Conservation (phyloP, 2,329 filamentous ascomycete species). For the Lasiodiplodia citricola region DNA sequence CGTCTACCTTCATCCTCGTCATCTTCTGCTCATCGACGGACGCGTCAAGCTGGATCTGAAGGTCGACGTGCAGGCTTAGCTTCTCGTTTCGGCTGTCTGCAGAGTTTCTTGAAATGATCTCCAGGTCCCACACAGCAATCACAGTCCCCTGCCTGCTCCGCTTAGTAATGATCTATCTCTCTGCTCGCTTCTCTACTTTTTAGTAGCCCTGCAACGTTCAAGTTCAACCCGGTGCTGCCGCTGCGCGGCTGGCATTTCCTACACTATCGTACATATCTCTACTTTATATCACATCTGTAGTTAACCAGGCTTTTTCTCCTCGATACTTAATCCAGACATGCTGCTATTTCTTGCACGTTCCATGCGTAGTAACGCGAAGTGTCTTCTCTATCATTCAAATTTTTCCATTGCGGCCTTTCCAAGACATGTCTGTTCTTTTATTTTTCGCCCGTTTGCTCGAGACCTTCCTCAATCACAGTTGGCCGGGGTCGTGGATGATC, state of each 20-base stretch:
- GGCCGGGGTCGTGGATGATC: neutral
- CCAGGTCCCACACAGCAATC: neutral
- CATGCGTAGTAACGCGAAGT: neutral
- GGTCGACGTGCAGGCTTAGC: too few relatives aligned
- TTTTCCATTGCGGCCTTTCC: neutral
- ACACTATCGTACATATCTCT: neutral
- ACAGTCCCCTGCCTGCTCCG: neutral
- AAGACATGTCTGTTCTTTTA: neutral
- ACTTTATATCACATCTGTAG: neutral
- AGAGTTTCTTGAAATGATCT: too few relatives aligned
- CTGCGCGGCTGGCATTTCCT: neutral
- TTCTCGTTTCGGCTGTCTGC: neutral
- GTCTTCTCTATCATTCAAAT: neutral
- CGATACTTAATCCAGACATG: neutral
- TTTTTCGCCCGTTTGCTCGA: neutral
- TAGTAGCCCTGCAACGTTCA: neutral
- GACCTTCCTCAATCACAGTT: neutral
- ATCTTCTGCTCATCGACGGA: too few relatives aligned
- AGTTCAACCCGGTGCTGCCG: neutral
- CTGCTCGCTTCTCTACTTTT: neutral
- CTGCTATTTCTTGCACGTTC: neutral
- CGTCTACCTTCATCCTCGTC: neutral
- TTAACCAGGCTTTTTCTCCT: neutral
- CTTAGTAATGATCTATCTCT: too few relatives aligned
- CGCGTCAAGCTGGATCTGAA: neutral